These are phyloP conservation scores for Thalassiosira exigua DNA, from an alignment of 352 stramenopile genomes.

Conservation along the genomic window DNA sequence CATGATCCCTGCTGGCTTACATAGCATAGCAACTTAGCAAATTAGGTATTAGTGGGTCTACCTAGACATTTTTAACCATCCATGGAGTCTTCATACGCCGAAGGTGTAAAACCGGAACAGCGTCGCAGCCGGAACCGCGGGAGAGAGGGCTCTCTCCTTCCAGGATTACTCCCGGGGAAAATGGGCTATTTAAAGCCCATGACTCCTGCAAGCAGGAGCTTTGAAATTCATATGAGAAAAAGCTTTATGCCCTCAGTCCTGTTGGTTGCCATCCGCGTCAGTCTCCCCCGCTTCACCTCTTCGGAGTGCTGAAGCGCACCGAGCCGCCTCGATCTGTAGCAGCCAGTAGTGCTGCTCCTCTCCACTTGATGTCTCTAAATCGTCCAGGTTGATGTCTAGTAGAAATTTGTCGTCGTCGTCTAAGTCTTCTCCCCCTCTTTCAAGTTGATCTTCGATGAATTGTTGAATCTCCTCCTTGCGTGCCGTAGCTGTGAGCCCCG, in stretches of 20 bases:
- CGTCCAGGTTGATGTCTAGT: neutral
- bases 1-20: conserved; percentile 16
- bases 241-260: too few species aligned
- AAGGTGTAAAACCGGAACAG: neutral
- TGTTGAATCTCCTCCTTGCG: conserved; percentile 12
- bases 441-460: neutral
- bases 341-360: neutral
- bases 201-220: too few species aligned
- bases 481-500: neutral
- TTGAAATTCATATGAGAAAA: too few species aligned
- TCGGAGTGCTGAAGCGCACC: too few species aligned
- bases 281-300: too few species aligned
- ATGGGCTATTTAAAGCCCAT: too few species aligned
- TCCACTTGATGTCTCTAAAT: neutral
- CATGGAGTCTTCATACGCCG: neutral
- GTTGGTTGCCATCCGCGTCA: neutral
- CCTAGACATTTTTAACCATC: neutral
- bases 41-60: neutral
- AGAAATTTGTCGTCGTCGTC: conserved; percentile 4
- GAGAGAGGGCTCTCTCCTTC: neutral
- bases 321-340: too few species aligned
- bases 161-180: neutral
- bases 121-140: neutral
- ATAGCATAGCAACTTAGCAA: neutral
- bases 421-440: neutral